Conservation (phyloP, 768 basidiomycete genomes). For the Clitopilus hobsonii region DNA sequence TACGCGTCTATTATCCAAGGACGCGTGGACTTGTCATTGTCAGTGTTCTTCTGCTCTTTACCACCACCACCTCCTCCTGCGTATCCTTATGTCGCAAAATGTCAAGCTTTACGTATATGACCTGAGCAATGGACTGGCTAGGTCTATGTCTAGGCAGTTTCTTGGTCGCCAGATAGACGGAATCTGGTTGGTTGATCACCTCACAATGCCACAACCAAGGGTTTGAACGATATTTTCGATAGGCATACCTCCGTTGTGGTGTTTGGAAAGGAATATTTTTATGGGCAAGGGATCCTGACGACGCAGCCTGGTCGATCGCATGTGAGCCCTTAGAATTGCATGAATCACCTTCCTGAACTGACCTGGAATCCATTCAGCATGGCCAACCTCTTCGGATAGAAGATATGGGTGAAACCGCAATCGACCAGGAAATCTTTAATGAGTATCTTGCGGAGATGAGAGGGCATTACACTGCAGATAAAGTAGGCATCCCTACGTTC, state of each 20-base stretch:
- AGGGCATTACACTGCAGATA: slow-evolving; percentile 84
- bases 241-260: slow-evolving; percentile 95
- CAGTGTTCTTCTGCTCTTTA: background rate
- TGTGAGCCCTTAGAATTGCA: slow-evolving; percentile 38
- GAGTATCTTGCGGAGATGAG: slow-evolving; percentile 79
- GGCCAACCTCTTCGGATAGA: slow-evolving; percentile 67
- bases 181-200: slow-evolving; percentile 59
- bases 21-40: too few species aligned
- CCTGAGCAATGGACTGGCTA: slow-evolving; percentile 82
- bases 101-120: slow-evolving; percentile 92
- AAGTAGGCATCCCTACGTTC: slow-evolving; percentile 44
- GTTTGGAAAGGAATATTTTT: slow-evolving; percentile 83
- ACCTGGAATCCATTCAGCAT: slow-evolving; percentile 40
- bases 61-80: background rate
- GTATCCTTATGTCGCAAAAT: slow-evolving; percentile 23
- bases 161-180: slow-evolving; percentile 91
- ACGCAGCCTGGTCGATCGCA: slow-evolving; percentile 78
- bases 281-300: slow-evolving; percentile 79
- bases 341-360: background rate
- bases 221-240: slow-evolving; percentile 2
- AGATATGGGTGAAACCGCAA: slow-evolving; percentile 71
- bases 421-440: slow-evolving; percentile 82
- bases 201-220: background rate
- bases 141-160: slow-evolving; percentile 70
- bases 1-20: background rate